Evolutionary conservation across 2,329 filamentous ascomycete species (phyloP).

Genomic region (Fusarium subtropicale): DNA sequence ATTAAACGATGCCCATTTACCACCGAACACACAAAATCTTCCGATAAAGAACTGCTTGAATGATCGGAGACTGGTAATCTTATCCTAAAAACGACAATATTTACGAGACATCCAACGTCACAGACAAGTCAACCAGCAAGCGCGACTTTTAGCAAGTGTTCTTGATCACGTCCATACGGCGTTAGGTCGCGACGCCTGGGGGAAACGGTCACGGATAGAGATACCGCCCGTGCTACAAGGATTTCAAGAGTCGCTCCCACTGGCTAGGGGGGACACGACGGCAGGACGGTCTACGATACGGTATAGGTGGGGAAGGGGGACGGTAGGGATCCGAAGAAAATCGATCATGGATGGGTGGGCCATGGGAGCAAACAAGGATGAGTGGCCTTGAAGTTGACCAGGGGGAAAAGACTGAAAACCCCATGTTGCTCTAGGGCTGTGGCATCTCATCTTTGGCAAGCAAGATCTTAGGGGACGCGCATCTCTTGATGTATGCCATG

Average conservation of each 20-base stretch:
- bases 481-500: conserved; percentile 32
- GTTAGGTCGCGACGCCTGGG: conserved; percentile 26
- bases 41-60: neutral
- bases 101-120: conserved; percentile 13
- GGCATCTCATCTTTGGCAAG: conserved; percentile 29
- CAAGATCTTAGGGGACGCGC: conserved; percentile 25
- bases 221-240: conserved; percentile 37
- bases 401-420: conserved; percentile 26
- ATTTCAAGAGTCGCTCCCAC: conserved; percentile 43
- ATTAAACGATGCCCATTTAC: neutral
- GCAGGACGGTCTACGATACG: conserved; percentile 40
- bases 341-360: conserved; percentile 44
- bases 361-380: conserved; percentile 36
- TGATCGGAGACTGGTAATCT: neutral
- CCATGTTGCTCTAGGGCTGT: conserved; percentile 40
- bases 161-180: conserved; percentile 17
- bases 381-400: conserved; percentile 39
- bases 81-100: neutral
- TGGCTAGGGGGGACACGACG: conserved; percentile 38
- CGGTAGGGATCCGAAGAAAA: conserved; percentile 40
- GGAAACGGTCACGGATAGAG: conserved; percentile 39
- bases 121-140: conserved; percentile 23
- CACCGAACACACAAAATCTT: neutral
- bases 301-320: conserved; percentile 35
- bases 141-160: conserved; percentile 24